phyloP scores from a whole-genome alignment of 768 basidiomycete species.

The Crepidotus variabilis region DNA sequence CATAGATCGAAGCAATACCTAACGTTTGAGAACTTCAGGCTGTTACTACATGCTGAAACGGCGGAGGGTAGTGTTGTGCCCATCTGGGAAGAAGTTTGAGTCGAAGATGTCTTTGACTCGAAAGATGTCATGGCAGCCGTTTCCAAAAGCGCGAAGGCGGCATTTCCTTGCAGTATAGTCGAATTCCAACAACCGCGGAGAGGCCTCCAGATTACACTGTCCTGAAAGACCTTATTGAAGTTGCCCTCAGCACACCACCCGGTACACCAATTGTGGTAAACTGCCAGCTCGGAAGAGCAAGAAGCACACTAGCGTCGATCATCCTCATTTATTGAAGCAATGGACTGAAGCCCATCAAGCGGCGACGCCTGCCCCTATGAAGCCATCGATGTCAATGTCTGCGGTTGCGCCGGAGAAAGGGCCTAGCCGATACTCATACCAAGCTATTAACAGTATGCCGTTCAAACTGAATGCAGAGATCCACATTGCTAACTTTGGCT shows the following conservation, averaged over 20 bases:
- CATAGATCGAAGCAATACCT: neutral
- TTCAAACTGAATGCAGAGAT: neutral
- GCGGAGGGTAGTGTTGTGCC: slow-evolving; percentile 86
- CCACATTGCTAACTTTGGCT: neutral
- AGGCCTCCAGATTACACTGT: slow-evolving; percentile 73
- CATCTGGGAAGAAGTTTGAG: slow-evolving; percentile 87
- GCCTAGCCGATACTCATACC: slow-evolving; percentile 63
- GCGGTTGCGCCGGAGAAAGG: slow-evolving; percentile 28
- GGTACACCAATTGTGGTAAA: slow-evolving; percentile 88
- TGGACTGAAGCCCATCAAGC: slow-evolving; percentile 72
- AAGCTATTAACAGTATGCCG: slow-evolving; percentile 81
- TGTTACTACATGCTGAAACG: slow-evolving; percentile 89
- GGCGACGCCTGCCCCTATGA: slow-evolving; percentile 33
- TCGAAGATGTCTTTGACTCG: slow-evolving; percentile 70
- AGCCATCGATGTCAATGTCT: slow-evolving; percentile 45
- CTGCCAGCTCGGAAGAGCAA: slow-evolving; percentile 90
- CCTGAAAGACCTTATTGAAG: slow-evolving; percentile 71
- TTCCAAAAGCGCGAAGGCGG: slow-evolving; percentile 29
- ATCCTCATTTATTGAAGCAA: slow-evolving; percentile 79
- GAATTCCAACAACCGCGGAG: slow-evolving; percentile 93
- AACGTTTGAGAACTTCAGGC: slow-evolving; percentile 30
- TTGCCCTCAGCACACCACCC: slow-evolving; percentile 66
- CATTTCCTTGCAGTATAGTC: slow-evolving; percentile 71
- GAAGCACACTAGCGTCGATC: slow-evolving; percentile 87
- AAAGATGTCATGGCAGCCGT: slow-evolving; percentile 83